Percentiles rank a stretch among this genome's conserved stretches.
phyloP scores from a whole-genome alignment of 352 stramenopile genomes.

The Phytopythium litorale region DNA sequence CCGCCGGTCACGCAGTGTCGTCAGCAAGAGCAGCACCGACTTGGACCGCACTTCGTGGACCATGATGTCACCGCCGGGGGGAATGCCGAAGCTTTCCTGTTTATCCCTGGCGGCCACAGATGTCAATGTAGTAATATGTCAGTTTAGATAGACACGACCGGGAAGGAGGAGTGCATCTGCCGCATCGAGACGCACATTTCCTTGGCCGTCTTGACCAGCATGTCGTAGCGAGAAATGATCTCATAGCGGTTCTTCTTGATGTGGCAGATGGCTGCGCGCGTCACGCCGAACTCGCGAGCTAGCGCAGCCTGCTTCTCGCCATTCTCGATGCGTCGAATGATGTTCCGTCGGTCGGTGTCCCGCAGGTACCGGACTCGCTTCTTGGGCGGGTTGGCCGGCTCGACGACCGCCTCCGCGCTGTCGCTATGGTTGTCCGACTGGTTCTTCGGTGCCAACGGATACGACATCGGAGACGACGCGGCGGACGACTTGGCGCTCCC shows the following conservation, averaged over 20 bases:
- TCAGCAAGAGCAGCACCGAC: slow-evolving; percentile 42
- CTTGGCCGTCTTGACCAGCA: slow-evolving; percentile 47
- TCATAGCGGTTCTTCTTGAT: slow-evolving; percentile 78
- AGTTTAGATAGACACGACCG: background rate
- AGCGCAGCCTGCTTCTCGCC: slow-evolving; percentile 62
- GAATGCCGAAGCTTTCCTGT: slow-evolving; percentile 25
- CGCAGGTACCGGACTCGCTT: slow-evolving; percentile 54
- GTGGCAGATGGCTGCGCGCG: slow-evolving; percentile 62
- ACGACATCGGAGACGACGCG: background rate
- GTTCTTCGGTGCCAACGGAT: slow-evolving; percentile 4
- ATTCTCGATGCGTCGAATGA: slow-evolving; percentile 64
- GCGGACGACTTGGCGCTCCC: background rate
- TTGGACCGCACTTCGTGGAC: slow-evolving; percentile 41
- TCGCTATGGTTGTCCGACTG: background rate
- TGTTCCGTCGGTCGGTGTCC: slow-evolving; percentile 53
- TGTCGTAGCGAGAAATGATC: slow-evolving; percentile 65
- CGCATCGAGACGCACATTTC: slow-evolving; percentile 33
- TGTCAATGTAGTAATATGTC: background rate
- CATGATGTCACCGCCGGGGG: slow-evolving; percentile 23
- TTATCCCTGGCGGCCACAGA: slow-evolving; percentile 15
- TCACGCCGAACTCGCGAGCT: slow-evolving; percentile 66
- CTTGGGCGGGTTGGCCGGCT: slow-evolving; percentile 13
- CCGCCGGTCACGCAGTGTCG: slow-evolving; percentile 34
- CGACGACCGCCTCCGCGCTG: background rate
- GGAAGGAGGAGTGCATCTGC: background rate